Base-by-base conservation (phyloP, 371 early-diverging fungal species). In the Apophysomyces elegans region DNA sequence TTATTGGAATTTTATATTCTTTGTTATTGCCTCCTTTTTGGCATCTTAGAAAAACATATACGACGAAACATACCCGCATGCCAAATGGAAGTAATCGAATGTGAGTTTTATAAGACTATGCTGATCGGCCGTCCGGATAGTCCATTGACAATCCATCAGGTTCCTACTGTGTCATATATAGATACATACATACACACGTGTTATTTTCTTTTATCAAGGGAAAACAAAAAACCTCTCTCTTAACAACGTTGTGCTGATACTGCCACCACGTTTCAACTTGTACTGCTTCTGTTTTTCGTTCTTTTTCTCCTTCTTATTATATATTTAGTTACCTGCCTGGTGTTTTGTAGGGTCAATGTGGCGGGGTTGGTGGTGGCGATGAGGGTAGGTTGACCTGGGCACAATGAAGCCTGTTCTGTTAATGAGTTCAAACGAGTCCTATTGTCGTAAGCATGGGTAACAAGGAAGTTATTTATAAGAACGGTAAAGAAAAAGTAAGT, bases 271-370 rank as follows among this genome's bases (percentile, higher is more conserved):
- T 16, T 50, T 18, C 21, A 18, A 21, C 21, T 47, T n/a, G 9
- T 9, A n/a, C 5, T 21, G 4, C 0, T 7, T n/a, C 32, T 9
- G 9, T 50, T 50, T 21, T 45, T 14, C 2, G 9, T 43, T 14
- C 9, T 43, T 2, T 43, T 43, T 43, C 43, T 43, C 14, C 14
- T 43, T 43, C 14, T 13, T 45, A 1, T 45, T 45, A 26, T 26
- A 26, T 26, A 26, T 26, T 26, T 26, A 26, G 32, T 45, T 50
- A 50, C 54, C 54, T 50, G 54, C 54, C 54, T 50, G 54, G 16
- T 21, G 54, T 50, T 50, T 5, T n/a, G n/a, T 21, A 50, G 6
- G 16, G 54, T 50, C 2, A 50, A 26, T 26, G 21, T 21, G 9
- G 16, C 54, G 54, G 54, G 54, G 21, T 9, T n/a, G 11, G 1